Evolutionary conservation across 1,139 yeast genomes (phyloP), one percentile per base, ranked within the genome.

Genomic region (Kurtzmaniella quercitrusa): DNA sequence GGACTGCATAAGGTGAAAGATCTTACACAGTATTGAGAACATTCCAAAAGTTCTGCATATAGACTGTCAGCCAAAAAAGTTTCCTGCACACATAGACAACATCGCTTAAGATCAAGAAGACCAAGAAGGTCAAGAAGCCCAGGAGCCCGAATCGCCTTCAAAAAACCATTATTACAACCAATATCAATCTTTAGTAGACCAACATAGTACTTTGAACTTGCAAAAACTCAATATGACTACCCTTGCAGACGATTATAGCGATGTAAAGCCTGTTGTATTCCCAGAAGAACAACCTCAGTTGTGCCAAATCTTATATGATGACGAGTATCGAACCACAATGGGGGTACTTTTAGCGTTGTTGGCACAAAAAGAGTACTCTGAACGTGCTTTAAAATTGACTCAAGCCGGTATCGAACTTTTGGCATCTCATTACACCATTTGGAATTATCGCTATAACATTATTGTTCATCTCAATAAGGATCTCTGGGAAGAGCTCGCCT

Each of bases 361-460:
- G 76, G 64, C 68, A 14, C 51, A 57, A 14, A 66, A 77, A 23
- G 98, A 89, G 56, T 70, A 74, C 53, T 76, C 89, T 1, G 82
- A 77, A 38, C 68, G 98, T 45, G 91, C 96, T 0, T 62, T 88
- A 33, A 73, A 73, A 21, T 63, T 89, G 38, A 84, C 95, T 0
- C 72, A 75, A 21, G 61, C 65, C 33, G 84, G 86, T 3, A 82
- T 94, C 43, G 76, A 68, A 14, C 56, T 76, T 47, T 81, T 88
- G 41, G 93, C 98, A 0, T 95, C 97, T 0, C 97, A 91, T 61
- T 93, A 93, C 59, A 85, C 96, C 0, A 84, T 84, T 1, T 93
- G 98, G 98, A 74, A 76, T 44, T 93, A 85, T 62, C 69, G 98
- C 15, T 80, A 68, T 47, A 73, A 81, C 46, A 79, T 82, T 12